phyloP scores from a whole-genome alignment of 139 green algal species.

The Chlorella sp. region DNA sequence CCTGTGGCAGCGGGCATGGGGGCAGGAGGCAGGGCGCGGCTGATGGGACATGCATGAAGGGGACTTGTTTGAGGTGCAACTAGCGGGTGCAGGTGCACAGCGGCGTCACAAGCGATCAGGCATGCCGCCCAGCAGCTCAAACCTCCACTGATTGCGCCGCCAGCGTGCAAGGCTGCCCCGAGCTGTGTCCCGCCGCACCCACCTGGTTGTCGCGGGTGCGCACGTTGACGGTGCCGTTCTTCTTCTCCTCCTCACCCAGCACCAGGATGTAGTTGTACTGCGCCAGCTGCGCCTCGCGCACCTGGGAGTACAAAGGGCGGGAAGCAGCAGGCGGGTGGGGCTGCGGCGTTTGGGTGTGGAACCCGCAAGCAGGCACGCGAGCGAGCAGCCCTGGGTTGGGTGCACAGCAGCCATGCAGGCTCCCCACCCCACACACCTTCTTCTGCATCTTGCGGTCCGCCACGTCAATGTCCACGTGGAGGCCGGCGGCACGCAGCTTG shows the following conservation, averaged over 20 bases:
- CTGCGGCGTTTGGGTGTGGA: too few relatives aligned
- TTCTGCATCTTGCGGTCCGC: slow-evolving; percentile 97
- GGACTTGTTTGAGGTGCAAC: background rate
- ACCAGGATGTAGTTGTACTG: slow-evolving; percentile 99
- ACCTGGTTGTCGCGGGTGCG: slow-evolving; percentile 94
- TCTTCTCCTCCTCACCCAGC: slow-evolving; percentile 83
- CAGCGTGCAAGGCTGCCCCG: too few relatives aligned
- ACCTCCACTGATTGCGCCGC: background rate
- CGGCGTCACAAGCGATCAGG: too few relatives aligned
- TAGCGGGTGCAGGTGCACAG: too few relatives aligned
- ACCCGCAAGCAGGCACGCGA: too few relatives aligned
- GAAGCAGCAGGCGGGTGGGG: background rate
- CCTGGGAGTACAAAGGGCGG: background rate
- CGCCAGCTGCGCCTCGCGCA: slow-evolving; percentile 90
- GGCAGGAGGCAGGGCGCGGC: background rate
- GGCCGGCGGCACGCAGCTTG: slow-evolving; percentile 62
- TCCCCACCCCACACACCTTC: slow-evolving; percentile 85
- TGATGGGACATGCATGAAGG: too few relatives aligned
- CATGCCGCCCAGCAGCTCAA: slow-evolving; percentile 1
- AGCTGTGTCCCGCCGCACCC: slow-evolving; percentile 50
- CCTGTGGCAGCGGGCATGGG: background rate
- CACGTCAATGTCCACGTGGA: slow-evolving; percentile 85
- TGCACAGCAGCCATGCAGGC: too few relatives aligned
- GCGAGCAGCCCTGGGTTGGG: too few relatives aligned
- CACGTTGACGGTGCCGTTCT: slow-evolving; percentile 87